phyloP scores from a whole-genome alignment of 805 yeast species.

The Lipomyces kockii region DNA sequence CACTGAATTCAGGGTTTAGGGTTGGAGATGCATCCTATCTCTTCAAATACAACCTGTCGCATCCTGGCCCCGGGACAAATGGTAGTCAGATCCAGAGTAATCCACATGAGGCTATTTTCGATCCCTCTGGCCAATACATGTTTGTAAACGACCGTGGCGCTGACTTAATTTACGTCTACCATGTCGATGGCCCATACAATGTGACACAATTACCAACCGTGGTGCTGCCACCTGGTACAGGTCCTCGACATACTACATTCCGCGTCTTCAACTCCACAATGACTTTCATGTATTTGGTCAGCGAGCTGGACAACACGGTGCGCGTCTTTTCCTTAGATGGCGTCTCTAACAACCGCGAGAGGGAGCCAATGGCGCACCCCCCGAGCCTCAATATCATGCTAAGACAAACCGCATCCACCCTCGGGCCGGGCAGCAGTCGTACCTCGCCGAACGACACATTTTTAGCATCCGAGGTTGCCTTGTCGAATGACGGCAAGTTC shows the following conservation, averaged over 20 bases:
- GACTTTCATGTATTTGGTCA: neutral
- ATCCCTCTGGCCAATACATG: neutral
- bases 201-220: neutral
- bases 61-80: neutral
- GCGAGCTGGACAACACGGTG: slow-evolving; percentile 1
- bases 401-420: neutral
- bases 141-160: neutral
- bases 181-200: neutral
- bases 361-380: neutral
- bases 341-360: neutral
- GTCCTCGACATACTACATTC: neutral
- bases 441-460: neutral
- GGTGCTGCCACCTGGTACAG: neutral
- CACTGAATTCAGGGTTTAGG: too few species aligned
- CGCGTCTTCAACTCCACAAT: neutral
- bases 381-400: neutral
- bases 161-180: neutral
- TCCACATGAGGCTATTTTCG: neutral
- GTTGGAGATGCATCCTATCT: neutral
- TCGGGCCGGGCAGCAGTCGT: neutral
- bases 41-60: neutral
- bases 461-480: neutral
- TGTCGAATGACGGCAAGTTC: neutral
- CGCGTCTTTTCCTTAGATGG: neutral
- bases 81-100: neutral